Evolutionary conservation across 805 yeast species (phyloP), one percentile per base, ranked within the genome.

Genomic region (Barnettozyma californica): DNA sequence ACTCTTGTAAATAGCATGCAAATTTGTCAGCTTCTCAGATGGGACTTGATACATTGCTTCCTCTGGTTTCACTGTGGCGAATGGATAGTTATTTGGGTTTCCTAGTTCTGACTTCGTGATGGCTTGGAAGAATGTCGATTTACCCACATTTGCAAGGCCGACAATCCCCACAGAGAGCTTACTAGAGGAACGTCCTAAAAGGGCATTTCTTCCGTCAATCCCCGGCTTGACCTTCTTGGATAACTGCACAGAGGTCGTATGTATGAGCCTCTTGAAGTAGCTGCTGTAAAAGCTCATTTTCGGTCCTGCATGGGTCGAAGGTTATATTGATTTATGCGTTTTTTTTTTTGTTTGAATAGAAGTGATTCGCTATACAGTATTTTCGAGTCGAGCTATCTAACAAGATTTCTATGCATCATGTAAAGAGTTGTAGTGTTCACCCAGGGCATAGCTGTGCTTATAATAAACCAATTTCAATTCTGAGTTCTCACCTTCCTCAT

Each of bases 351-450:
- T n/a, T n/a, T n/a, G n/a, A n/a, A n/a, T n/a, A n/a, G n/a, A n/a
- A n/a, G n/a, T n/a, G n/a, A n/a, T n/a, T n/a, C n/a, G n/a, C n/a
- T n/a, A n/a, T n/a, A n/a, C n/a, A n/a, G n/a, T n/a, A n/a, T n/a
- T n/a, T n/a, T n/a, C n/a, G n/a, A n/a, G n/a, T n/a, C n/a, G n/a
- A n/a, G 13, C 9, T 9, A 9, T 13, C 33, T 11, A 16, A 3
- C n/a, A 16, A 20, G 31, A n/a, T n/a, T 14, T 31, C 29, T 39
- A 29, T 23, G 48, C 52, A 65, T 80, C 84, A 46, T 73, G 83
- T 9, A 84, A 62, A 2, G 97, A 88, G 63, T 92, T 92, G 67
- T 92, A 92, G 68, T 92, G 99, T 68, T 91, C 98, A 25, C 99
- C 99, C 21, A 92, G 74, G 0, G 97, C 94, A 64, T 80, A 92